These are phyloP conservation scores for Sordariomycetes sp. DNA, from an alignment of 2,329 filamentous ascomycete genomes.

Conservation along the genomic window DNA sequence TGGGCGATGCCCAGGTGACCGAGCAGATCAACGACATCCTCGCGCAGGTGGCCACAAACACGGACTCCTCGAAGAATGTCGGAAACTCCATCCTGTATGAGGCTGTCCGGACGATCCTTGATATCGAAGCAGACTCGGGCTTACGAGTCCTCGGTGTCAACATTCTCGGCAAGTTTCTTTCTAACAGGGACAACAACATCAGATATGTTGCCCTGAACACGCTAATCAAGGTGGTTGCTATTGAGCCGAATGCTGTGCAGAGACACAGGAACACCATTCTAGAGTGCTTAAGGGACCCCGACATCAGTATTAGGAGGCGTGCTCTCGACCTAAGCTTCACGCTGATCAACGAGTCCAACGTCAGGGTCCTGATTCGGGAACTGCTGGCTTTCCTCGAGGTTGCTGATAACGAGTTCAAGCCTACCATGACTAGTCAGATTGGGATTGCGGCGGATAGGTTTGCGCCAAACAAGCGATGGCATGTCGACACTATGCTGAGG, in stretches of 20 bases:
- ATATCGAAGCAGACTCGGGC: conserved; percentile 95
- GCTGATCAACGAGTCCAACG: conserved; percentile 92
- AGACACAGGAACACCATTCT: conserved; percentile 94
- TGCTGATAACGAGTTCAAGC: conserved; percentile 97
- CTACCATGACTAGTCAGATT: conserved; percentile 96
- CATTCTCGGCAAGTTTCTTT: conserved; percentile 92
- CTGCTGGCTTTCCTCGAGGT: conserved; percentile 91
- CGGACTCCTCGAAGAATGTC: conserved; percentile 95
- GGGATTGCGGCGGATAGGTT: conserved; percentile 93
- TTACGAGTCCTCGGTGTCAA: conserved; percentile 91
- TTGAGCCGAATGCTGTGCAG: conserved; percentile 95
- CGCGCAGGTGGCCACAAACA: conserved; percentile 95
- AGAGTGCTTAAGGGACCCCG: conserved; percentile 88
- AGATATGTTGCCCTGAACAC: conserved; percentile 97
- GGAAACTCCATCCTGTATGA: conserved; percentile 98
- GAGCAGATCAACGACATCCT: conserved; percentile 98
- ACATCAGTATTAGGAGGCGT: conserved; percentile 91
- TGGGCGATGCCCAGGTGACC: conserved; percentile 75
- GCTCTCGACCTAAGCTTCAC: conserved; percentile 98
- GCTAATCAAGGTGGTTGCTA: conserved; percentile 92
- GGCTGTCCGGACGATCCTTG: conserved; percentile 89
- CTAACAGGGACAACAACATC: conserved; percentile 99
- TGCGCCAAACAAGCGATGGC: conserved; percentile 95
- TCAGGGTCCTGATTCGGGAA: conserved; percentile 85
- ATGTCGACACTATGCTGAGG: conserved; percentile 93